These are phyloP conservation scores for Fusarium lateritium DNA, from an alignment of 2,329 filamentous ascomycete species.

Conservation along the genomic window DNA sequence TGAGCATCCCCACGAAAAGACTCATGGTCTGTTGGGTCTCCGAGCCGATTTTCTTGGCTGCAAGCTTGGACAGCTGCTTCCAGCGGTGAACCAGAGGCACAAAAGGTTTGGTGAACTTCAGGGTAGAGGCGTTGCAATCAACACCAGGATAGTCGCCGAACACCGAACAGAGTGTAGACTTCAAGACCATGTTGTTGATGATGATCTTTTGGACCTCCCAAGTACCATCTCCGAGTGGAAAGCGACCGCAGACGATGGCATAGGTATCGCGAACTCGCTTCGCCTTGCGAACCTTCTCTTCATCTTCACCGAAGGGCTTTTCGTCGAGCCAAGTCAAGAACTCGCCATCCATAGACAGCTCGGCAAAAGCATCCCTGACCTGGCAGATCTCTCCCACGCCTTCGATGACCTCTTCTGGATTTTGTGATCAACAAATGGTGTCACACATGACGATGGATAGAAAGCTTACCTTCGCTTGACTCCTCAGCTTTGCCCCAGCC, in stretches of 20 bases:
- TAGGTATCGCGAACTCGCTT: background rate
- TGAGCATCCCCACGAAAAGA: background rate
- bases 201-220: constrained; percentile 5
- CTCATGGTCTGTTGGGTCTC: background rate
- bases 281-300: background rate
- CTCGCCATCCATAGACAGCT: fast-evolving
- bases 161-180: background rate
- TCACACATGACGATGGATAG: too few relatives aligned
- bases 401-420: background rate
- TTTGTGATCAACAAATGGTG: background rate
- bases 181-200: constrained; percentile 13
- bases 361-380: background rate
- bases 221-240: background rate
- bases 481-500: background rate
- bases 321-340: background rate
- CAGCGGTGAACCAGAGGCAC: constrained; percentile 8
- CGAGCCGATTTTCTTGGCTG: background rate
- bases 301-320: background rate
- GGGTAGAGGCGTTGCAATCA: background rate
- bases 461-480: background rate
- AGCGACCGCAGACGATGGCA: background rate
- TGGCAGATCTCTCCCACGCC: background rate
- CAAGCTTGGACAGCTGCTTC: background rate
- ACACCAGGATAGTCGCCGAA: background rate
- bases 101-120: constrained; percentile 8